phyloP scores from a whole-genome alignment of 2,329 filamentous ascomycete species.

The Aspergillus japonicus region DNA sequence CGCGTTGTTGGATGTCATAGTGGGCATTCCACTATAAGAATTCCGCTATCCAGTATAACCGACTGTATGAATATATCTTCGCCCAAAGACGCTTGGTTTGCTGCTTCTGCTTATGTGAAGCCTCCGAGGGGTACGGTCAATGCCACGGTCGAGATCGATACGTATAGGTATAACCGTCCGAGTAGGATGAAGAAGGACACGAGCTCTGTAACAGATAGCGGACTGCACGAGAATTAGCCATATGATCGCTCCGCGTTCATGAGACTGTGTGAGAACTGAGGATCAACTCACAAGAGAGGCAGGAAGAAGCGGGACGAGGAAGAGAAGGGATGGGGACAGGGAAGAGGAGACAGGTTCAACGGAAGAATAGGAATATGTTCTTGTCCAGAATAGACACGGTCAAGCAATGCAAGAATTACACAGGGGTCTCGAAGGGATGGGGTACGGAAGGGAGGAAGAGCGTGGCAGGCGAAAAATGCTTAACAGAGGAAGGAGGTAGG shows the following conservation, averaged over 20 bases:
- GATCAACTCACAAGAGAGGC: constrained; percentile 24
- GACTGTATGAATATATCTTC: not conserved
- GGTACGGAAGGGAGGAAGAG: constrained; percentile 23
- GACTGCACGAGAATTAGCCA: constrained; percentile 22
- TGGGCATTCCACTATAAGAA: constrained; percentile 30
- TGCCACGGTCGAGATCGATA: not conserved
- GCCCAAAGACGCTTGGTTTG: constrained; percentile 8
- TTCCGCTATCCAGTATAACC: constrained; percentile 8
- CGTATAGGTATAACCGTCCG: constrained; percentile 16
- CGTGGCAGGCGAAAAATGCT: constrained; percentile 27
- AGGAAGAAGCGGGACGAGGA: constrained; percentile 19
- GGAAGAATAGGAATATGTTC: constrained; percentile 17
- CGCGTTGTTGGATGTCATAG: constrained; percentile 36
- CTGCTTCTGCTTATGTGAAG: constrained; percentile 16
- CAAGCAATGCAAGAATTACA: constrained; percentile 33
- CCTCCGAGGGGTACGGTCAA: not conserved
- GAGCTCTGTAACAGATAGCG: constrained; percentile 32
- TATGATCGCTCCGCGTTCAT: constrained; percentile 5
- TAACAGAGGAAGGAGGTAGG: constrained; percentile 15
- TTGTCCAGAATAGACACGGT: constrained; percentile 23
- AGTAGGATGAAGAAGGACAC: constrained; percentile 18
- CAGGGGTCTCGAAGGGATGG: constrained; percentile 26
- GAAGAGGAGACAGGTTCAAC: constrained; percentile 14
- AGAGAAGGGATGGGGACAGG: constrained; percentile 15
- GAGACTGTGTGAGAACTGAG: constrained; percentile 7